phyloP scores from a whole-genome alignment of 1,139 yeast species.

The Debaryomyces subglobosus region DNA sequence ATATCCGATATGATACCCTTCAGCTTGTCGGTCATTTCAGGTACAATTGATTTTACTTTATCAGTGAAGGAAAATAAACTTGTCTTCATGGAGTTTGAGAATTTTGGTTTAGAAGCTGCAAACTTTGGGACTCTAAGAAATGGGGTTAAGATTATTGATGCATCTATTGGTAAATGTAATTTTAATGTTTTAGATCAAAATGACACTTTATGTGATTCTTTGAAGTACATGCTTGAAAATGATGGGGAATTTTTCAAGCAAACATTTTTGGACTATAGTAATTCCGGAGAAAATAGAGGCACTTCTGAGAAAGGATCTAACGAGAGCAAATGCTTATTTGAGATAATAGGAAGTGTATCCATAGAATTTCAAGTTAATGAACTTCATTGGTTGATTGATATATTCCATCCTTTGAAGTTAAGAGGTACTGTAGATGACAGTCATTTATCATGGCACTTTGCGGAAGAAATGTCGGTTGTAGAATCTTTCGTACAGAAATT shows the following conservation, averaged over 20 bases:
- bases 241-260: conserved; percentile 24
- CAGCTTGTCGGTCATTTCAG: conserved; percentile 13
- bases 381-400: conserved; percentile 24
- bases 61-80: conserved; percentile 14
- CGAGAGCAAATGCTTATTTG: conserved; percentile 5
- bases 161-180: conserved; percentile 15
- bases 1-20: conserved; percentile 7
- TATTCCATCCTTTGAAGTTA: conserved; percentile 22
- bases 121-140: conserved; percentile 18
- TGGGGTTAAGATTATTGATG: conserved; percentile 18
- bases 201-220: conserved; percentile 9
- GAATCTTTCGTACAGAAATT: conserved; percentile 26
- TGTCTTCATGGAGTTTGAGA: conserved; percentile 11
- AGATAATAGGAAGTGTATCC: conserved; percentile 13
- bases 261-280: background rate
- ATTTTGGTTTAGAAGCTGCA: conserved; percentile 15
- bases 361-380: conserved; percentile 24
- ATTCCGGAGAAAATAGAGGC: background rate
- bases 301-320: background rate
- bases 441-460: conserved; percentile 17
- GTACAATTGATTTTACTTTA: conserved; percentile 11
- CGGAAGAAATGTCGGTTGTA: conserved; percentile 20
- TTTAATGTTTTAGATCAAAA: conserved; percentile 18
- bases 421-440: conserved; percentile 22
- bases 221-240: conserved; percentile 17